Conservation (phyloP, 257 asterid genomes). For the Scutellaria baicalensis region DNA sequence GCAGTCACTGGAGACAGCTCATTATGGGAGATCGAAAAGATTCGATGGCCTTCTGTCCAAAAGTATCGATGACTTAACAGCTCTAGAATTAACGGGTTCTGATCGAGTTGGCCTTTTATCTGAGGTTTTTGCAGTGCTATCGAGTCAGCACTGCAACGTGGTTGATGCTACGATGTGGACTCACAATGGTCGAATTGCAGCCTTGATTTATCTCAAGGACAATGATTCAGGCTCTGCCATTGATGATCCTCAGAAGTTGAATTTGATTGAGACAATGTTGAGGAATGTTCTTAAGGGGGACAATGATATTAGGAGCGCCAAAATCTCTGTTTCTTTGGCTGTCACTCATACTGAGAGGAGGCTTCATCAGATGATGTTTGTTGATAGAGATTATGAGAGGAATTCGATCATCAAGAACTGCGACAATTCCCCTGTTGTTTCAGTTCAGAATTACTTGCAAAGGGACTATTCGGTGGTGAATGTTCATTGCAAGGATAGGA, state of each 20-base stretch:
- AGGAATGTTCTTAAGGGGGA: conserved; percentile 91
- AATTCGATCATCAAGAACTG: conserved; percentile 30
- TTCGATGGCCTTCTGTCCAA: conserved; percentile 36
- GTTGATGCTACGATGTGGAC: conserved; percentile 94
- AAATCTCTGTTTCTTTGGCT: conserved; percentile 55
- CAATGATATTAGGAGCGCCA: conserved; percentile 73
- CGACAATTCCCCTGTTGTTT: conserved; percentile 42
- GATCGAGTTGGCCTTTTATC: conserved; percentile 87
- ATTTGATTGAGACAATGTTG: conserved; percentile 48
- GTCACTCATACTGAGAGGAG: conserved; percentile 85
- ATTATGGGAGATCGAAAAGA: conserved; percentile 45
- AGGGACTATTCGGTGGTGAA: conserved; percentile 80
- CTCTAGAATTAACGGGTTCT: conserved; percentile 74
- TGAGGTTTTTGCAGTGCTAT: conserved; percentile 83
- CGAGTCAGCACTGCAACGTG: conserved; percentile 56
- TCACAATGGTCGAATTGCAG: conserved; percentile 84
- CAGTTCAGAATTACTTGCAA: conserved; percentile 71
- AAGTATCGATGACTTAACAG: conserved; percentile 25
- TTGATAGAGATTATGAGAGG: conserved; percentile 87
- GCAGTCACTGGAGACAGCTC: conserved; percentile 84
- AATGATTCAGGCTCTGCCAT: conserved; percentile 61
- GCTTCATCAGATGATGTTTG: conserved; percentile 98
- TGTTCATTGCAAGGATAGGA: conserved; percentile 73
- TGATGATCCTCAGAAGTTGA: conserved; percentile 55
- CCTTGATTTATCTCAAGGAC: conserved; percentile 66